Percentiles rank a stretch among this genome's conserved stretches.
Conservation (phyloP, 345 rosid species). For the Salix exigua region DNA sequence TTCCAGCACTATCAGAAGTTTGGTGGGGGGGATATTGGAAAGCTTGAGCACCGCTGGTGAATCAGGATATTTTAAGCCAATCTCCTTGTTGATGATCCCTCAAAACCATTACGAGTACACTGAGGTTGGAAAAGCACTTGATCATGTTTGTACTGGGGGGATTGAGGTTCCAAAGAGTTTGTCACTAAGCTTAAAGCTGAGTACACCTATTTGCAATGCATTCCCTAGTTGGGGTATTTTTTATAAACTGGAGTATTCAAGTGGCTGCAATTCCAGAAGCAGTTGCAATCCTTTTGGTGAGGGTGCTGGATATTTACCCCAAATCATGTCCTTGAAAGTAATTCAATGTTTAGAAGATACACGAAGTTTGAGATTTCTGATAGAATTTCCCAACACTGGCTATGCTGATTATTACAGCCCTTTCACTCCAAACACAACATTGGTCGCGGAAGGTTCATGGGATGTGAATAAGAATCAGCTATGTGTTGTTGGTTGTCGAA, state of each 20-base stretch:
- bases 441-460: constrained; percentile 38
- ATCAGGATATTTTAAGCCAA: constrained; percentile 13
- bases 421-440: constrained; percentile 22
- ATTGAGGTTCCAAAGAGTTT: neutral
- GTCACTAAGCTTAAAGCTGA: constrained; percentile 12
- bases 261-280: constrained; percentile 12
- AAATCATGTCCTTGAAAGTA: constrained; percentile 13
- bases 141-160: neutral
- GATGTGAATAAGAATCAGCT: constrained; percentile 21
- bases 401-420: neutral
- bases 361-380: constrained; percentile 17
- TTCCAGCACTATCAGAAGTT: constrained; percentile 17
- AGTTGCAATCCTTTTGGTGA: constrained; percentile 23
- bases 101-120: constrained; percentile 17
- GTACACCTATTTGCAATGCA: constrained; percentile 17
- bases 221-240: neutral
- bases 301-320: constrained; percentile 19
- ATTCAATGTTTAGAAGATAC: constrained; percentile 25
- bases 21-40: constrained; percentile 21
- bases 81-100: constrained; percentile 32
- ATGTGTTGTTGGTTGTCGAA: constrained; percentile 28
- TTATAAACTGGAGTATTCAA: constrained; percentile 18
- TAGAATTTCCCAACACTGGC: constrained; percentile 19
- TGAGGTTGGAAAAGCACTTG: neutral
- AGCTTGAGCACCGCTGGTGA: constrained; percentile 19